These are phyloP conservation scores for Cystobasidium onofrii DNA, from an alignment of 768 basidiomycete species.

Conservation along the genomic window DNA sequence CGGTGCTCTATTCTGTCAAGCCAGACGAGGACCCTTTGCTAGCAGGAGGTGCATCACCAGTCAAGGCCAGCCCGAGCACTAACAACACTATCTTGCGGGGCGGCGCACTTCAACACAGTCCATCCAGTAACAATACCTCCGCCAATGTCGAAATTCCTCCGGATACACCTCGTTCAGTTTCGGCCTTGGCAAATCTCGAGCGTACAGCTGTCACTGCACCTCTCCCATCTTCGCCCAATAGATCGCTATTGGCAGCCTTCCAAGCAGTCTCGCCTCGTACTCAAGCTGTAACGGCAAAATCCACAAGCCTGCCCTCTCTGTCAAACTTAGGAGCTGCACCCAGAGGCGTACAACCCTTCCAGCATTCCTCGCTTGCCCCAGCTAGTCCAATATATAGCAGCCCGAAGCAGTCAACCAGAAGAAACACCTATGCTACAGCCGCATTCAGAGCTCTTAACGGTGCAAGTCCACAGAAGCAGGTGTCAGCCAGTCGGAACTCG, in stretches of 20 bases:
- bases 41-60: neutral
- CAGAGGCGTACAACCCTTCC: neutral
- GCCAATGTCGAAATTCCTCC: neutral
- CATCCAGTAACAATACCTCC: neutral
- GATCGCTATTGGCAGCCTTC: conserved; percentile 19
- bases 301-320: neutral
- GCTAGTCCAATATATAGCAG: neutral
- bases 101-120: neutral
- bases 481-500: neutral
- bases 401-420: neutral
- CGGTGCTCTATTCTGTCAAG: neutral
- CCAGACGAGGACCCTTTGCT: conserved; percentile 2
- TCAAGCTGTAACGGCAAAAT: neutral
- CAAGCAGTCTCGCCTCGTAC: conserved; percentile 19
- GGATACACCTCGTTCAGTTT: neutral
- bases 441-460: conserved; percentile 14
- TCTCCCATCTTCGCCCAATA: neutral
- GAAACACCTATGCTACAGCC: neutral
- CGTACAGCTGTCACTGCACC: neutral
- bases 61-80: neutral
- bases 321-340: neutral
- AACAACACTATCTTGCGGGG: neutral
- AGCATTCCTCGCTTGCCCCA: neutral
- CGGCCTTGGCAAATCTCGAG: neutral
- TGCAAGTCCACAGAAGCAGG: conserved; percentile 1